Percentiles rank a stretch among this genome's conserved stretches.
phyloP scores from a whole-genome alignment of 495 filamentous ascomycete species.

The Annulohypoxylon stygium region DNA sequence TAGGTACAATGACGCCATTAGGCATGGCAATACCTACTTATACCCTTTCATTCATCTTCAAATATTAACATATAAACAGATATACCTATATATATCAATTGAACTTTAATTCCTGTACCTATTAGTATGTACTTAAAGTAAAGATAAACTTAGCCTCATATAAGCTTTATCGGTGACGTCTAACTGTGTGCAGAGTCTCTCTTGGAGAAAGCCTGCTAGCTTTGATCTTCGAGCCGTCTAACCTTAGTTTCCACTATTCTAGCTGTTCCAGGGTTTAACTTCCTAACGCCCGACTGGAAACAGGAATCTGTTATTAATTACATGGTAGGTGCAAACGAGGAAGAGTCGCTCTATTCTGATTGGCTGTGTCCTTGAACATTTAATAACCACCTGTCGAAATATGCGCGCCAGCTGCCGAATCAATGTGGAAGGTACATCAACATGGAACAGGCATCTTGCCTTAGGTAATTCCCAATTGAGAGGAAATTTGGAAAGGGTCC shows the following conservation, averaged over 20 bases:
- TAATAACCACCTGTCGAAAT: neutral
- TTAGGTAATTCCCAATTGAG: constrained; percentile 13
- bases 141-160: neutral
- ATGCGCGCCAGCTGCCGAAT: neutral
- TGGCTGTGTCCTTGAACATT: neutral
- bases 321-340: neutral
- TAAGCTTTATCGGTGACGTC: neutral
- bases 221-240: neutral
- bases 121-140: no score
- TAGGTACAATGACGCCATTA: constrained; percentile 24
- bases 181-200: neutral
- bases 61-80: neutral
- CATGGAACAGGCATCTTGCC: neutral
- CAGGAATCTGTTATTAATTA: neutral
- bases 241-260: neutral
- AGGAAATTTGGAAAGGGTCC: constrained; percentile 21
- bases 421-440: neutral
- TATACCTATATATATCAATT: neutral
- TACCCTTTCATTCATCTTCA: neutral
- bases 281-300: neutral
- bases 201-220: neutral
- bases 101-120: neutral
- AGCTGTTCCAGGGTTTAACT: neutral
- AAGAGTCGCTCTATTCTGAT: neutral
- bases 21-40: neutral